Percentiles rank a stretch among this genome's conserved stretches.
These are phyloP conservation scores for Amanita inopinata DNA, from an alignment of 768 basidiomycete species.

Conservation along the genomic window DNA sequence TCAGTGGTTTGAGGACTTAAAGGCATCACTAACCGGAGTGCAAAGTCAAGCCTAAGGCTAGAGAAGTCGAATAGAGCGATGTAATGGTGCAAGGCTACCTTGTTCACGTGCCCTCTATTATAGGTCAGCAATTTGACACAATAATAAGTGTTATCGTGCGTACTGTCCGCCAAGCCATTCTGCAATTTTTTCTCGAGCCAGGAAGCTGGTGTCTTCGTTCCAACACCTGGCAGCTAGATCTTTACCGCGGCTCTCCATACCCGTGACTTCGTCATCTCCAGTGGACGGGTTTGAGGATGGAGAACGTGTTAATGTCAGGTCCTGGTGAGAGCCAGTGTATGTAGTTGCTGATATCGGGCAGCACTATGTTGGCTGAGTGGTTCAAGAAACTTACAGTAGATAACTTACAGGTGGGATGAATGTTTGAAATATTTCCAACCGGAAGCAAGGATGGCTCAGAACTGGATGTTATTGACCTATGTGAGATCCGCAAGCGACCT, in stretches of 20 bases:
- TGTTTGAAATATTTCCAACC: slow-evolving; percentile 25
- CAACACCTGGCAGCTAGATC: slow-evolving; percentile 74
- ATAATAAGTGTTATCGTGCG: slow-evolving; percentile 32
- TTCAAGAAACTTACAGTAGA: not conserved
- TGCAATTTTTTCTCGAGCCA: slow-evolving; percentile 86
- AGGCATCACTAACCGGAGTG: slow-evolving; percentile 59
- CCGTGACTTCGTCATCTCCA: slow-evolving; percentile 40
- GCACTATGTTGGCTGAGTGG: not conserved
- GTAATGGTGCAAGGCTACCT: slow-evolving; percentile 66
- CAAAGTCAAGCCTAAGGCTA: slow-evolving; percentile 71
- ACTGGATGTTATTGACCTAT: slow-evolving; percentile 63
- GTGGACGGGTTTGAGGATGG: slow-evolving; percentile 34
- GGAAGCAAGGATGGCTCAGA: slow-evolving; percentile 78
- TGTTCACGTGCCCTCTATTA: slow-evolving; percentile 66
- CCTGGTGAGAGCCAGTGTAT: slow-evolving; percentile 36
- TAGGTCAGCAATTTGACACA: no score
- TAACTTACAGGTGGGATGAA: no score
- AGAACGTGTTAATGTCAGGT: slow-evolving; percentile 35
- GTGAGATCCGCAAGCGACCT: slow-evolving; percentile 48
- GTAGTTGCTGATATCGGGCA: slow-evolving; percentile 15
- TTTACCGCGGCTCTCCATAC: slow-evolving; percentile 55
- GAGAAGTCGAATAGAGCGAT: slow-evolving; percentile 86
- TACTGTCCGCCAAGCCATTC: slow-evolving; percentile 93
- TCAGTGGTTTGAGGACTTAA: not conserved
- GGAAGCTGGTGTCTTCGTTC: slow-evolving; percentile 77